These are phyloP conservation scores for Epichloe bromicola DNA, from an alignment of 2,329 filamentous ascomycete species.

Conservation along the genomic window DNA sequence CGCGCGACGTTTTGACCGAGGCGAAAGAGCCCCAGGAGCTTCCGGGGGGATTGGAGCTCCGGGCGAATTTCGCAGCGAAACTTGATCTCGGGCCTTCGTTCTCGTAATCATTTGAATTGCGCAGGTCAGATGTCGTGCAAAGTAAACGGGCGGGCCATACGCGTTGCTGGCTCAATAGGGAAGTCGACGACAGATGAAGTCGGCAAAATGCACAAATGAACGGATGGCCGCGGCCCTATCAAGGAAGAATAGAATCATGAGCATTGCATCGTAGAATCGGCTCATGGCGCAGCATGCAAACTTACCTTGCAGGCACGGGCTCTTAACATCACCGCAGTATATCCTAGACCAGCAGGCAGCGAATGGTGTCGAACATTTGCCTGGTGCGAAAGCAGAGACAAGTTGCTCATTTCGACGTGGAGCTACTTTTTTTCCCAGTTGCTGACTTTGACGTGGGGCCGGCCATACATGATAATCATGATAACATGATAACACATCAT, in stretches of 20 bases:
- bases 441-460: no score
- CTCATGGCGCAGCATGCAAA: neutral
- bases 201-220: slow-evolving; percentile 30
- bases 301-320: slow-evolving; percentile 27
- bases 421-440: neutral
- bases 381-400: neutral
- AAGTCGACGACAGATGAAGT: slow-evolving; percentile 15
- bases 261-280: slow-evolving; percentile 4
- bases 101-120: slow-evolving; percentile 10
- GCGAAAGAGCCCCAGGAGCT: slow-evolving; percentile 12
- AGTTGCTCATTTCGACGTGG: neutral
- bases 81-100: slow-evolving; percentile 9
- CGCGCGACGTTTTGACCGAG: neutral
- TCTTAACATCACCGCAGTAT: slow-evolving; percentile 28
- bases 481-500: no score
- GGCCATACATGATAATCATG: no score
- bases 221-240: slow-evolving; percentile 23
- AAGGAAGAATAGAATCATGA: neutral
- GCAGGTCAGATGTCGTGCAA: slow-evolving; percentile 5
- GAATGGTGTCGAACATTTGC: neutral
- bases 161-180: slow-evolving; percentile 3
- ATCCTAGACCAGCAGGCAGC: neutral
- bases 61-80: slow-evolving; percentile 14
- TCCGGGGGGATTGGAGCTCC: slow-evolving; percentile 9
- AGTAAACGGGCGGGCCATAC: neutral